A percentile compares a stretch with the other conserved stretches of the same genome.
phyloP scores from a whole-genome alignment of 75 land plant species.

The Adiantum capillusveneris region DNA sequence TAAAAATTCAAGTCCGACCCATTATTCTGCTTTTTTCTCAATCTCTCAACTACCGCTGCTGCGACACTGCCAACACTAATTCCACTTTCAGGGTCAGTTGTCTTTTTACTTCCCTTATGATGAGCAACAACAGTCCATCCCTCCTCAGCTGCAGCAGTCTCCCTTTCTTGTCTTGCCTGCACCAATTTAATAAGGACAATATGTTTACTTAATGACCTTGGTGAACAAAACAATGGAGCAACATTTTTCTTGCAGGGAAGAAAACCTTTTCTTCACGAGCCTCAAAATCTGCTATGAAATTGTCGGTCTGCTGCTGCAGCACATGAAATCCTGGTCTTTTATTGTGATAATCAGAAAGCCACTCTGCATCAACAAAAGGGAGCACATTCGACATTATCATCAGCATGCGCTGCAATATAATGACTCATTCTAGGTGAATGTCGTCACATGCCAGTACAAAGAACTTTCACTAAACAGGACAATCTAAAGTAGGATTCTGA shows the following conservation, averaged over 20 bases:
- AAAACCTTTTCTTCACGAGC: constrained; percentile 58
- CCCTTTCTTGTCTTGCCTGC: constrained; percentile 69
- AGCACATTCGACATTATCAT: no score
- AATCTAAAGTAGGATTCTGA: no score
- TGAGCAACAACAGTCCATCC: constrained; percentile 96
- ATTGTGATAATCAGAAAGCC: constrained; percentile 62
- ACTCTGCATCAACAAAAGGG: no score
- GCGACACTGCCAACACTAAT: constrained; percentile 75
- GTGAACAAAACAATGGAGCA: no score
- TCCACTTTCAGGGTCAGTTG: constrained; percentile 75
- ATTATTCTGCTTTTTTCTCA: constrained; percentile 35
- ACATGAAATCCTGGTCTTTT: constrained; percentile 67
- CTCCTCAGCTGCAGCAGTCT: constrained; percentile 61
- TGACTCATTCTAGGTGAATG: no score
- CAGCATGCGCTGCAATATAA: no score
- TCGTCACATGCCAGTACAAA: no score
- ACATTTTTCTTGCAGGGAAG: no score
- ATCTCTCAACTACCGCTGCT: constrained; percentile 40
- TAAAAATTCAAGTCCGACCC: constrained; percentile 57
- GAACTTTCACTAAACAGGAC: no score
- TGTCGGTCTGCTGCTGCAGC: constrained; percentile 69
- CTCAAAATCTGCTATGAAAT: constrained; percentile 68
- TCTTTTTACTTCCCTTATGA: constrained; percentile 87
- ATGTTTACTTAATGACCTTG: no score
- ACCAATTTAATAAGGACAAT: no score